Conservation (phyloP, 2,329 filamentous ascomycete species). For the Exophiala xenobiotica region DNA sequence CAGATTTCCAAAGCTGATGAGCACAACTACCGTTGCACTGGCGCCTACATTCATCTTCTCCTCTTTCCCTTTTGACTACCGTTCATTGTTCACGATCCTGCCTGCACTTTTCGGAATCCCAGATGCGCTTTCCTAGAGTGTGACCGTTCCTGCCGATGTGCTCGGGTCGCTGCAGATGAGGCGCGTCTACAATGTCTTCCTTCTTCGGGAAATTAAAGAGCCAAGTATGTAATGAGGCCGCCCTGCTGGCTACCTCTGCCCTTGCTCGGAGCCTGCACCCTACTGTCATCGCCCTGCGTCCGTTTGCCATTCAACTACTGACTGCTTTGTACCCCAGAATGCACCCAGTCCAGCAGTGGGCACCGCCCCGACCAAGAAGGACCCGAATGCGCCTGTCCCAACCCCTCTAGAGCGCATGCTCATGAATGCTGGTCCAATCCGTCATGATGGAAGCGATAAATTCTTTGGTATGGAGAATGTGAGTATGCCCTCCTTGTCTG, state of each 20-base stretch:
- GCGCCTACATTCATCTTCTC: constrained; percentile 1
- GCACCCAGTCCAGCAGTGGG: constrained; percentile 17
- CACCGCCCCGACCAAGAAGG: constrained; percentile 55
- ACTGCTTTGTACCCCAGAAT: constrained; percentile 25
- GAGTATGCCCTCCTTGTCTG: constrained; percentile 41
- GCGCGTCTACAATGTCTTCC: constrained; percentile 45
- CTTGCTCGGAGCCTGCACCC: neutral
- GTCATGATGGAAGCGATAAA: constrained; percentile 89
- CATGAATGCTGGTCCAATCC: constrained; percentile 73
- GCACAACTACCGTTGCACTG: constrained; percentile 3
- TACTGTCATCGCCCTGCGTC: neutral
- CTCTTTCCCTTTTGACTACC: neutral
- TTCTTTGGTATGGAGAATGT: constrained; percentile 99
- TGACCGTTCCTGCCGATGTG: constrained; percentile 18
- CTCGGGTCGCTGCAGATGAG: constrained; percentile 30
- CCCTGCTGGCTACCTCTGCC: neutral
- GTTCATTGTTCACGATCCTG: neutral
- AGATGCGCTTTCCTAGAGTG: constrained; percentile 15
- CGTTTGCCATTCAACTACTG: constrained; percentile 1
- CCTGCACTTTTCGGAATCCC: neutral
- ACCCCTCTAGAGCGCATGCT: constrained; percentile 73
- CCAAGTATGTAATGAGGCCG: constrained; percentile 30
- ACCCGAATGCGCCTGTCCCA: constrained; percentile 55
- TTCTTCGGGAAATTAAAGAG: constrained; percentile 57
- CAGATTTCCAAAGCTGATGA: neutral